A percentile compares a stretch with the other conserved stretches of the same genome.
phyloP scores from a whole-genome alignment of 495 filamentous ascomycete species.

The Xylaria intraflava region DNA sequence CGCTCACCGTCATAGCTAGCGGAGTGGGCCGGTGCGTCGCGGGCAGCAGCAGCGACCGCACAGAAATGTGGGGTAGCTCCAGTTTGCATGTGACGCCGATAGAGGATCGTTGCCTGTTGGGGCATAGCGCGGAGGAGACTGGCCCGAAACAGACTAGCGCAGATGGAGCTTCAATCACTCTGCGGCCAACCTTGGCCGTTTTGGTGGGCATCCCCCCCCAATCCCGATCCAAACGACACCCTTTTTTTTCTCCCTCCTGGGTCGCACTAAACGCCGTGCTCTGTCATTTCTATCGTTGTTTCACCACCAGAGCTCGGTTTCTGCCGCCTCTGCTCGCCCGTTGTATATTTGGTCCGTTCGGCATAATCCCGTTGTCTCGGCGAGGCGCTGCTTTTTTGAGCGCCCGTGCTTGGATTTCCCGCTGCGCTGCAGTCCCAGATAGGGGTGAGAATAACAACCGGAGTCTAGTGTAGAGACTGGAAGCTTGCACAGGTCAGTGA shows the following conservation, averaged over 20 bases:
- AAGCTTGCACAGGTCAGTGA: conserved; percentile 24
- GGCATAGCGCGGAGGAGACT: too few relatives aligned
- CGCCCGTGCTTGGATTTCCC: too few relatives aligned
- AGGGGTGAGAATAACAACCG: conserved; percentile 16
- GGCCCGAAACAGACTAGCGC: too few relatives aligned
- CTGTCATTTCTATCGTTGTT: conserved; percentile 2
- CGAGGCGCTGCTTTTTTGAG: too few relatives aligned
- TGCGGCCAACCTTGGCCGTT: neutral
- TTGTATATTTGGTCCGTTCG: neutral
- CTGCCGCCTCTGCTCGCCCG: neutral
- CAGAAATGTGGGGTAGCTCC: too few relatives aligned
- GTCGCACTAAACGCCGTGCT: neutral
- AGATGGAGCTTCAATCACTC: neutral
- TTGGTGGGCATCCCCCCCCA: too few relatives aligned
- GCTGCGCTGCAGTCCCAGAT: too few relatives aligned
- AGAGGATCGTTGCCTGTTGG: too few relatives aligned
- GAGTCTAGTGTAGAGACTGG: conserved; percentile 12
- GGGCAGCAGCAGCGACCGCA: too few relatives aligned
- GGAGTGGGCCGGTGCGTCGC: too few relatives aligned
- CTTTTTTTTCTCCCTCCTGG: neutral
- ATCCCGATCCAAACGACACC: neutral
- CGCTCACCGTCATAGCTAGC: too few relatives aligned
- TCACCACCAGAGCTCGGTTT: neutral
- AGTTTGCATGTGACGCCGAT: too few relatives aligned
- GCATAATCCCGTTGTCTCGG: neutral